Evolutionary conservation across 306 rosid species (phyloP).

Genomic region (Psophocarpus tetragonolobus): DNA sequence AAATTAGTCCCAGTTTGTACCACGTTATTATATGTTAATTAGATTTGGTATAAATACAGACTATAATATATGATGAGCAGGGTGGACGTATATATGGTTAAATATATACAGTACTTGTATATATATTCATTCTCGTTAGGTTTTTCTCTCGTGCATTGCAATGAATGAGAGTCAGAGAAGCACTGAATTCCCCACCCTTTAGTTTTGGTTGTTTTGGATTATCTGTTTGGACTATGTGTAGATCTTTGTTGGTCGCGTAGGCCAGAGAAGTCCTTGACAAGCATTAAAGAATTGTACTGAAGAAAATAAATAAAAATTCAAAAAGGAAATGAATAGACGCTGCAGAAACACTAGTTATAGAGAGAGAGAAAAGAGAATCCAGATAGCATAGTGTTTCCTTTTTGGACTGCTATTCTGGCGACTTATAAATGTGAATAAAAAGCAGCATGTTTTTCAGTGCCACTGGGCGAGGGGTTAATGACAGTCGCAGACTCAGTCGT

Average conservation of each 20-base stretch:
- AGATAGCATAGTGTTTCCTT: conserved; percentile 15
- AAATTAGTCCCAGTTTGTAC: conserved; percentile 34
- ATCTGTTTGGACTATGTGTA: conserved; percentile 54
- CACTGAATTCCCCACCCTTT: conserved; percentile 35
- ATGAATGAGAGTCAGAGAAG: conserved; percentile 43
- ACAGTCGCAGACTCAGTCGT: conserved; percentile 61
- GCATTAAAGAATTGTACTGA: conserved; percentile 43
- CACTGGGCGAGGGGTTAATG: conserved; percentile 61
- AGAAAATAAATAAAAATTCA: not conserved
- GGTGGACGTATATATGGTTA: not conserved
- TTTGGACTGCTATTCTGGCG: conserved; percentile 37
- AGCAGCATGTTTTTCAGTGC: conserved; percentile 91
- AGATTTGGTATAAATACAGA: conserved; percentile 47
- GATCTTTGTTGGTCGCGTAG: conserved; percentile 44
- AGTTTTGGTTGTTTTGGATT: conserved; percentile 55
- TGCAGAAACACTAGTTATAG: not conserved
- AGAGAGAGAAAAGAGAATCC: conserved; percentile 15
- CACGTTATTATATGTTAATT: conserved; percentile 46
- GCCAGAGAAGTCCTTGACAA: conserved; percentile 29
- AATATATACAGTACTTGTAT: not conserved
- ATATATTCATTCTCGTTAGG: conserved; percentile 16
- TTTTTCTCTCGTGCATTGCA: conserved; percentile 27
- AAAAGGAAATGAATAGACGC: conserved; percentile 6
- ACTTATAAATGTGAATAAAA: conserved; percentile 58
- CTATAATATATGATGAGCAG: conserved; percentile 24